Percentiles rank a stretch among this genome's conserved stretches.
phyloP scores from a whole-genome alignment of 2,329 filamentous ascomycete genomes.

The Penicillium digitatum region DNA sequence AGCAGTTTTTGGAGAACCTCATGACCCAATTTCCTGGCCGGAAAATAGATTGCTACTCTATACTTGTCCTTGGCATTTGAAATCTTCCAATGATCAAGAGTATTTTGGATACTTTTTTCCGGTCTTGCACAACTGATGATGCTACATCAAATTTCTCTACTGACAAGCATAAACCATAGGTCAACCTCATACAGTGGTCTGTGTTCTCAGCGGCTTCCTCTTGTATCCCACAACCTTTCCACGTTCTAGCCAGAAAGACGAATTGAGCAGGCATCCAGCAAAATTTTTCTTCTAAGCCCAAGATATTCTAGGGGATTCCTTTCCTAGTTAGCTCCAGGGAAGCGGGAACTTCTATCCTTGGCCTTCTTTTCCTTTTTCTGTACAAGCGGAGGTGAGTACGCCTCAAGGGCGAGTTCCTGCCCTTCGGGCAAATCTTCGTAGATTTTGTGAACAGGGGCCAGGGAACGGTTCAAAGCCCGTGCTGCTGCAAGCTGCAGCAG shows the following conservation, averaged over 20 bases:
- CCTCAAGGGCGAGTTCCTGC: conserved; percentile 71
- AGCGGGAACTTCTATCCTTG: conserved; percentile 69
- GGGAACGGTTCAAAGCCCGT: conserved; percentile 54
- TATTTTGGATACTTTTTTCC: background rate
- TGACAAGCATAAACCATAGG: background rate
- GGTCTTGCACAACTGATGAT: background rate
- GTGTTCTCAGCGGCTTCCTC: background rate
- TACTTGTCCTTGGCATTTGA: background rate
- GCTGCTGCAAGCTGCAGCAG: too few species aligned
- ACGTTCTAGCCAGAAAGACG: background rate
- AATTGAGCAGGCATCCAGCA: background rate
- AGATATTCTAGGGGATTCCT: background rate
- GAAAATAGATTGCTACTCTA: background rate
- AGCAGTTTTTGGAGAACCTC: background rate
- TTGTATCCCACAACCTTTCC: background rate
- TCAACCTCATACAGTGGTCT: background rate
- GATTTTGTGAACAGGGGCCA: conserved; percentile 71
- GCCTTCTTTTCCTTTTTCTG: conserved; percentile 69
- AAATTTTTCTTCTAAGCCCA: background rate
- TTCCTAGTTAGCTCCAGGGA: conserved; percentile 29
- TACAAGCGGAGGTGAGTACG: conserved; percentile 69
- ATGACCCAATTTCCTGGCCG: too few species aligned
- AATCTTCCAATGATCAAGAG: background rate
- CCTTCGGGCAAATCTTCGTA: conserved; percentile 71
- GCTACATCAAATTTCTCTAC: too few species aligned